Base-by-base conservation (phyloP, 768 basidiomycete genomes). In the Pisolithus orientalis region DNA sequence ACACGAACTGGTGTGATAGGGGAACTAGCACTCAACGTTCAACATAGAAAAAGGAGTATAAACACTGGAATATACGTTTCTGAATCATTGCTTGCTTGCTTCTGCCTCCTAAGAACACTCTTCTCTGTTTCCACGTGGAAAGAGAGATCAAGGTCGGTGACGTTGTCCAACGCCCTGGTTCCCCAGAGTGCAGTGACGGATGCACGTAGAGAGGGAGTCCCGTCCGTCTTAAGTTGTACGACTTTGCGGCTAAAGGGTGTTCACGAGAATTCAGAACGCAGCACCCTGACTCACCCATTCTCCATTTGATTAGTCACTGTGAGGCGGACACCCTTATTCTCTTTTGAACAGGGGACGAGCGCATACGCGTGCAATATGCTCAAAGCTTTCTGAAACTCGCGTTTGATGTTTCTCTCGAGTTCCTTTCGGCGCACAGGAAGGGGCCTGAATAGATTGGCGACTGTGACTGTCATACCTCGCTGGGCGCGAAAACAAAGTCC, bases 391-490 rank as follows among this genome's bases (percentile, higher is more conserved):
- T 73, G 82, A 61, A 88, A 94, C 59, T 98, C 95, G 39, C 93
- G 82, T 65, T 95, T 97, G 1, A 77, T 75, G 58, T 95, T 94
- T 50, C 90, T 74, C 62, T 92, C 85, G 31, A 97, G 78, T 59
- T 98, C 96, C 65, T 94, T 94, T 6, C 92, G 77, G 5, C 95
- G 80, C 6, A 99, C 96, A 1, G 96, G 92, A 0, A 97, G 75
- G 1, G 88, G 80, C 6, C 74, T 71, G 68, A 98, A 98, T 1
- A 95, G 73, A 28, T 80, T 80, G 0, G 80, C 74, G 2, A 96
- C 68, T 0, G 72, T 71, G 17, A 94, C 78, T 0, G 94, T 94
- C 0, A 95, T 97, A 5, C 96, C 96, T 53, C 85, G 78, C 91
- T 98, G 60, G 37, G 6, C 5, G n/a, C 5, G 17, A 27, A n/a